Evolutionary conservation across 805 yeast genomes (phyloP), one percentile per base, ranked within the genome.

Genomic region (Sugiyamaella lignohabitans): DNA sequence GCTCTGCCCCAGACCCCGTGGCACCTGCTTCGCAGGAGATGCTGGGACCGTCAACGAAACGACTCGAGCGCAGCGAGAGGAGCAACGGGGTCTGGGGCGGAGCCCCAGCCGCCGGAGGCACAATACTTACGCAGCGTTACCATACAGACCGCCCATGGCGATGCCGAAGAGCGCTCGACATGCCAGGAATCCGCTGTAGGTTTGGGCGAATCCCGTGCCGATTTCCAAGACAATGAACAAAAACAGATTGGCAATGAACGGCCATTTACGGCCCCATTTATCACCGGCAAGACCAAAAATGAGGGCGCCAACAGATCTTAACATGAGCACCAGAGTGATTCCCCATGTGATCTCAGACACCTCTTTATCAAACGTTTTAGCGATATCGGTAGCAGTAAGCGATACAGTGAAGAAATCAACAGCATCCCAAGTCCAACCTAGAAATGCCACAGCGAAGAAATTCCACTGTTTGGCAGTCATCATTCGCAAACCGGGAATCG

Each of bases 371-470:
- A 82, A 72, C 2, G 73, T 58, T 35, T 60, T 55, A 24, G 86
- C 82, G 43, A 83, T 69, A 2, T 67, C 61, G 1, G 73, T 48
- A 2, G 75, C 80, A 45, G 78, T 74, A 41, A 80, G 69, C 10
- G 83, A 73, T 6, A 79, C 81, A 23, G 77, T 66, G 59, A 83
- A 83, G 64, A 79, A 83, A 56, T 82, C 88, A 61, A 82, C 74
- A 2, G 87, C 81, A 56, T 82, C 89, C 73, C 81, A 71, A 2
- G 83, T 71, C 88, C 89, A 83, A 29, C 80, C 84, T 29, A 66
- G 60, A 54, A 78, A 76, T 1, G 84, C 87, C 57, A 79, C 69
- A 20, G 70, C 56, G 57, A 82, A 80, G 49, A 74, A 75, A 49
- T 72, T 70, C 85, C 87, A 82, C 56, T 80, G 82, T 49, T 62